A percentile compares a stretch with the other conserved stretches of the same genome.
Evolutionary conservation across 148 eudicot species (phyloP).

Genomic region (Rhododendron simsii): DNA sequence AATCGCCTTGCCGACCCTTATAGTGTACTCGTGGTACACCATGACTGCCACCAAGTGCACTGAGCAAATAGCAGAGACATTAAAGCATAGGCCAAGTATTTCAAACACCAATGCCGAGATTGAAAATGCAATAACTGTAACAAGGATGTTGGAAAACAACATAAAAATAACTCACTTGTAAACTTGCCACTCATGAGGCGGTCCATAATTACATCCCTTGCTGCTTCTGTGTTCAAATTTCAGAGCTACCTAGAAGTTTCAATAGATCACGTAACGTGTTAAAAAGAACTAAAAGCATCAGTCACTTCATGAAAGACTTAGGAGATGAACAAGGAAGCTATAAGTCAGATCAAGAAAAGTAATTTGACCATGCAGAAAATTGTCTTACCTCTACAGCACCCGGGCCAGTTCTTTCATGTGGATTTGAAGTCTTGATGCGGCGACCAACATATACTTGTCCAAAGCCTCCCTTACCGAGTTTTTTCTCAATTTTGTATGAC

Average conservation of each 20-base stretch:
- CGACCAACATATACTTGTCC: conserved; percentile 95
- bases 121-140: neutral
- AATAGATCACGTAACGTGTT: neutral
- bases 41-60: conserved; percentile 88
- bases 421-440: conserved; percentile 42
- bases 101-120: neutral
- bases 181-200: conserved; percentile 97
- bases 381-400: conserved; percentile 71
- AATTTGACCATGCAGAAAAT: neutral
- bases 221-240: conserved; percentile 85
- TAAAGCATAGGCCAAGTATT: conserved; percentile 2
- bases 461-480: conserved; percentile 91
- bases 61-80: conserved; percentile 14
- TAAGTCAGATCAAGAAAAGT: neutral
- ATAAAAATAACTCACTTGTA: conserved; percentile 53
- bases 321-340: no score
- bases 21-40: conserved; percentile 89
- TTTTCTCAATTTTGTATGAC: conserved; percentile 51
- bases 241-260: conserved; percentile 58
- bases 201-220: conserved; percentile 92
- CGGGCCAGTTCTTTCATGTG: conserved; percentile 57
- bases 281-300: neutral
- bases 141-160: conserved; percentile 1
- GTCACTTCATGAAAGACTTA: neutral
- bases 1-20: conserved; percentile 79